Percentiles rank a stretch among this genome's conserved stretches.
Evolutionary conservation across 768 basidiomycete genomes (phyloP).

Genomic region (Termitomyces sp.): DNA sequence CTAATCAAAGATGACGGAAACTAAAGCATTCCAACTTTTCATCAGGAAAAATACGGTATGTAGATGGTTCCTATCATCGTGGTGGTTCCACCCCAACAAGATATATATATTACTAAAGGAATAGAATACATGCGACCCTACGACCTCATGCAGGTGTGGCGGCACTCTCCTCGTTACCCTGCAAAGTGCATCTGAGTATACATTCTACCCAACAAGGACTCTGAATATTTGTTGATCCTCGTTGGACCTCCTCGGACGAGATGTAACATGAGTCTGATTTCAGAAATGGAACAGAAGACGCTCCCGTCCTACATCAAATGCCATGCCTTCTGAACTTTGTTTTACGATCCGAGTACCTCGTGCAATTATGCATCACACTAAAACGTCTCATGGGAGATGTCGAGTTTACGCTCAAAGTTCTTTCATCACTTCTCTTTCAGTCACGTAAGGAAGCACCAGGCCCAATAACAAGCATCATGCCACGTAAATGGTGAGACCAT

Average conservation of each 20-base stretch:
- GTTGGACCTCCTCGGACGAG: background rate
- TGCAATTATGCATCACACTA: background rate
- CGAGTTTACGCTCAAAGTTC: background rate
- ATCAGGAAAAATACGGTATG: too few relatives aligned
- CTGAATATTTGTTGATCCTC: background rate
- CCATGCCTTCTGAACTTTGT: background rate
- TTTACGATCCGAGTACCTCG: background rate
- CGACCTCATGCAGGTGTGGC: background rate
- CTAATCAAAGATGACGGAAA: background rate
- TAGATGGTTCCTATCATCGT: background rate
- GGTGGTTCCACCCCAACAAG: background rate
- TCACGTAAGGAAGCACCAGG: background rate
- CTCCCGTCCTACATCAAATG: background rate
- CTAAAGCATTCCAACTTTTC: too few relatives aligned
- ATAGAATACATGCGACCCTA: background rate
- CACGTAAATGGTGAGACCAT: background rate
- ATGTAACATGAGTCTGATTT: background rate
- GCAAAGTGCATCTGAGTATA: background rate
- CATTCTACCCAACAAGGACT: background rate
- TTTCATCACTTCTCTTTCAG: background rate
- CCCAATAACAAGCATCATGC: background rate
- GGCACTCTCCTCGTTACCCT: background rate
- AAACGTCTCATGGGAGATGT: background rate
- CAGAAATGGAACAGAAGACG: background rate
- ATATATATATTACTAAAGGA: background rate